Evolutionary conservation across 257 asterid species (phyloP), one percentile per base, ranked within the genome.

Genomic region (Capsicum pubescens): DNA sequence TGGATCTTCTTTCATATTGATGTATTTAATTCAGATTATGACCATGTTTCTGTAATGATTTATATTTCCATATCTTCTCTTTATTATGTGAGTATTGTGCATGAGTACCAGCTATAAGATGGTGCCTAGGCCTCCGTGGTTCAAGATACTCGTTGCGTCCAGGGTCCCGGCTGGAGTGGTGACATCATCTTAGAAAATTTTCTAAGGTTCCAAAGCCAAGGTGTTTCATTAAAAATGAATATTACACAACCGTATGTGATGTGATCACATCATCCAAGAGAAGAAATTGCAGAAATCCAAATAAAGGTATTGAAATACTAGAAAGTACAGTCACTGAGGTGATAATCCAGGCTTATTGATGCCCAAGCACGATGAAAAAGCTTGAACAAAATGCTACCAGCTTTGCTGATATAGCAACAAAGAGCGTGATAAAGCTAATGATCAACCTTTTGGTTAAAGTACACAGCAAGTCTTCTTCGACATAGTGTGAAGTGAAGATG

Each of bases 401-500:
- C 90, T 86, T 88, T 0, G 89, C 55, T 8, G 84, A 85, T 8
- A 88, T 88, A 6, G 89, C 85, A 8, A 87, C 67, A 81, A 89
- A 89, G 19, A 89, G 87, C 3, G 84, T 21, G 8, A 70, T 82
- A 19, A 89, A 88, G 26, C 26, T 26, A n/a, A 84, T 46, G 15
- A 87, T 85, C 52, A 87, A 63, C 84, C 84, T 89, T 83, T 84
- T 84, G 0, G 91, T 89, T 59, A 88, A 64, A 59, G 87, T 69
- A 17, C 64, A 66, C n/a, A 82, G 67, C 84, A 87, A 89, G 81
- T 89, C 90, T 79, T 84, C 90, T 69, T 89, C 90, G 6, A 89
- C 90, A 50, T 87, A 89, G 46, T 89, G 86, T 3, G 91, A 85
- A 5, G 91, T 89, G 80, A 87, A 87, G n/a, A 89, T 89, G 0